Base-by-base conservation (phyloP, 306 rosid species). In the Rosa chinensis region DNA sequence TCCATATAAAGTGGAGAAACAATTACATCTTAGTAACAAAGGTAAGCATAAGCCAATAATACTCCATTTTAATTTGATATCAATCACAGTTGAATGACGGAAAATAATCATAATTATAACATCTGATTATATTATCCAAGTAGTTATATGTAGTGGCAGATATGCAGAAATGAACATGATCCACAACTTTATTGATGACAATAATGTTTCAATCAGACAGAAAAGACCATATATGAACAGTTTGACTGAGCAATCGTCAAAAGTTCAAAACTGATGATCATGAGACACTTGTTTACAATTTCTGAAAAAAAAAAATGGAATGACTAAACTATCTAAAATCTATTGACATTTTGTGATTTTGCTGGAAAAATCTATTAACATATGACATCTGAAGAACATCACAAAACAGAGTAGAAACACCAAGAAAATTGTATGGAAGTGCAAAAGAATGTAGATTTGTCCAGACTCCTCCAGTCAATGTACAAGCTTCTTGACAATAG, bases 401-500 rank as follows among this genome's bases (percentile, higher is more conserved):
- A 53, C n/a, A 69, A 55, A 50, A 78, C 72, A 68, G 62, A 68
- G 58, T 71, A 50, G 6, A 16, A 72, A 48, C 18, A 40, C 35
- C 35, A 32, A 20, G 10, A 74, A 18, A 17, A 39, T 20, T 10
- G 44, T 59, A n/a, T 37, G 50, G 58, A 68, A 50, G 45, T 45
- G 76, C 44, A 76, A 73, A 25, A 45, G 45, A 81, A 68, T 18
- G 56, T 53, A 8, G 72, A 17, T 56, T n/a, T 61, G 47, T 64
- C 50, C n/a, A 70, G 40, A n/a, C 13, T 74, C 50, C 45, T 10
- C 25, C 23, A 73, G 78, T 53, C 43, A 16, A 39, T 66, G 73
- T 53, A 77, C 82, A 42, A 88, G 82, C 81, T 82, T 88, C 77
- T 85, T 88, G 64, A 92, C 91, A 9, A 88, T 42, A 43, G 83